Percentiles rank a stretch among this genome's conserved stretches.
Evolutionary conservation across 139 green algal genomes (phyloP).

Genomic region (Coccomyxa sp.): DNA sequence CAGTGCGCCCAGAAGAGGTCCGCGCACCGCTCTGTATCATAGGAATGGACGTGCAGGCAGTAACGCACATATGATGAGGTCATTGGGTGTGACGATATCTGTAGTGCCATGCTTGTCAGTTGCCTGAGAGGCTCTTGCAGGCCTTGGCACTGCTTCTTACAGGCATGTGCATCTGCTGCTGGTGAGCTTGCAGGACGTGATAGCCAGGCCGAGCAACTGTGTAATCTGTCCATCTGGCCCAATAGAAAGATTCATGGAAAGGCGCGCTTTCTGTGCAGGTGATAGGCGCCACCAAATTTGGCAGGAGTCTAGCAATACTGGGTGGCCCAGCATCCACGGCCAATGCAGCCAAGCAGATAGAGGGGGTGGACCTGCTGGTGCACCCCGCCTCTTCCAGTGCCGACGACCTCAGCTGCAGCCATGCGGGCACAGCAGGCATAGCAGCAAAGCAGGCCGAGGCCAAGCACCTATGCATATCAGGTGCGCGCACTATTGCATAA

Average conservation of each 20-base stretch:
- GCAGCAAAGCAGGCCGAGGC: no score
- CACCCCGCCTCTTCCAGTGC: neutral
- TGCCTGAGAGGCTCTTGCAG: neutral
- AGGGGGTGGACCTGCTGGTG: neutral
- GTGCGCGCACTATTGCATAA: no score
- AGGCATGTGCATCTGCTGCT: neutral
- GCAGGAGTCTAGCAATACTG: neutral
- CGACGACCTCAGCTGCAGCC: no score
- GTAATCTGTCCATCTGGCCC: neutral
- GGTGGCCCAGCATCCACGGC: no score
- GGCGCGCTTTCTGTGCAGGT: neutral
- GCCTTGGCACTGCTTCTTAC: neutral
- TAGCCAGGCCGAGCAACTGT: neutral
- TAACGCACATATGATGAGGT: neutral
- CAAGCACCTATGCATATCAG: no score
- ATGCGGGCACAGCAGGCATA: no score
- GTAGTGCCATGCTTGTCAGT: neutral
- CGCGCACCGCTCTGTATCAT: neutral
- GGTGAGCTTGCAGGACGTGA: neutral
- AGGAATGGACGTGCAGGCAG: neutral
- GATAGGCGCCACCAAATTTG: neutral
- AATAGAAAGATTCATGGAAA: neutral
- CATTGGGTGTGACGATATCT: neutral
- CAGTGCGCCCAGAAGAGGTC: neutral
- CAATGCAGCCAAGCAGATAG: neutral